Evolutionary conservation across 2,329 filamentous ascomycete species (phyloP), one percentile per base, ranked within the genome.

Genomic region (Aspergillus aculeatinus): DNA sequence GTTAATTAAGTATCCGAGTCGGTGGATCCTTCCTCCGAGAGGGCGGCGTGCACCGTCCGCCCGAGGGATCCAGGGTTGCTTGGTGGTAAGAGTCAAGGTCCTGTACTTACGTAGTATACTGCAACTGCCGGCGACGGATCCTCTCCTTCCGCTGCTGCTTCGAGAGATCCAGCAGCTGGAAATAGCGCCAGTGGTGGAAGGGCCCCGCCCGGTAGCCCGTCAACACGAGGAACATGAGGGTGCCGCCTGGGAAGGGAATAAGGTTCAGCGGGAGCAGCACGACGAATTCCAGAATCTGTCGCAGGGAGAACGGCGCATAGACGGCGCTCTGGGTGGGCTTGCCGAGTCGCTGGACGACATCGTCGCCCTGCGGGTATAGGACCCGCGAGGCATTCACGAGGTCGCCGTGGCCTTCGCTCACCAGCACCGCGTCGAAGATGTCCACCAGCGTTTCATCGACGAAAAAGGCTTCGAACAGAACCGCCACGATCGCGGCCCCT

Each of bases 171-270:
- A 88, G 82, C 52, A 99, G 81, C 69, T 92, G 86, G 73, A 93
- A 97, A 82, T 95, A 97, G 60, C 95, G 83, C 81, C 93, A 95
- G 68, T 97, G 93, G 58, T 95, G 89, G 29, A 98, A 85, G 33
- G 94, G 95, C 0, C 95, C 94, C 5, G 92, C 86, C 27, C 94
- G 84, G 51, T 93, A 91, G 1, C 94, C 95, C 0, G 93, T 97
- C 65, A 96, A 83, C 58, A 96, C 77, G 62, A 99, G 84, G 74
- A 97, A 99, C 63, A 95, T 83, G 0, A 91, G 91, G 0, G 90
- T 89, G 16, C 94, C 94, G 14, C 92, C 85, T 51, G 33, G 33
- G 14, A 89, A 86, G 0, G 94, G 94, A 16, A 98, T 85, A 23
- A 99, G 86, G 73, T 96, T 98, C 60, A 99, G 83, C 1, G 95